Evolutionary conservation across 1,139 yeast genomes (phyloP).

Genomic region (Komagataea norvegica): DNA sequence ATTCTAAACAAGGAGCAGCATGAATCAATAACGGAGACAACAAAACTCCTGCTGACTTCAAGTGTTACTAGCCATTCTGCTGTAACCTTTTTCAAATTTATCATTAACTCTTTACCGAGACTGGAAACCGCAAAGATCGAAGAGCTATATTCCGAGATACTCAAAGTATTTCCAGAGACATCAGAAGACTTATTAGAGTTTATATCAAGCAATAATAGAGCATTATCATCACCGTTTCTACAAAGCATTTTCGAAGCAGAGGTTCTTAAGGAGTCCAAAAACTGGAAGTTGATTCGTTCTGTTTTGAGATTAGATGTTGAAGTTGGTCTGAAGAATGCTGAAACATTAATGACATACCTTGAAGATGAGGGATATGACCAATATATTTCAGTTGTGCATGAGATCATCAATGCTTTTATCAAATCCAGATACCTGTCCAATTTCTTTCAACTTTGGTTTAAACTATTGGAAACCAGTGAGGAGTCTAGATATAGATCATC

Average conservation of each 20-base stretch:
- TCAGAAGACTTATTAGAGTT: conserved; percentile 38
- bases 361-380: conserved; percentile 13
- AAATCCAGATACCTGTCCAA: conserved; percentile 54
- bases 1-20: conserved; percentile 14
- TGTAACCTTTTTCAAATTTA: conserved; percentile 22
- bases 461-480: conserved; percentile 27
- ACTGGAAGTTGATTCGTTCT: conserved; percentile 44
- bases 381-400: conserved; percentile 31
- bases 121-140: conserved; percentile 35
- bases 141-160: conserved; percentile 37
- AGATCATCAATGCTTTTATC: conserved; percentile 44
- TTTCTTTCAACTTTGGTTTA: conserved; percentile 48
- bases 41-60: conserved; percentile 10
- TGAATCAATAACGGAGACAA: conserved; percentile 7
- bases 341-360: conserved; percentile 31
- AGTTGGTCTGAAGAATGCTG: conserved; percentile 37
- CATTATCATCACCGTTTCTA: conserved; percentile 46
- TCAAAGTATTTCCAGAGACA: conserved; percentile 31
- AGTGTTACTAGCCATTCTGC: conserved; percentile 12
- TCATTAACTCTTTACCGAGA: conserved; percentile 16
- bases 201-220: conserved; percentile 39
- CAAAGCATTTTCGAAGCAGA: conserved; percentile 33
- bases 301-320: conserved; percentile 48
- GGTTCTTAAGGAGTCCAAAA: conserved; percentile 21
- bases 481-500: conserved; percentile 24